Evolutionary conservation across 2,329 filamentous ascomycete genomes (phyloP), one percentile per base, ranked within the genome.

Genomic region (Massarina eburnea): DNA sequence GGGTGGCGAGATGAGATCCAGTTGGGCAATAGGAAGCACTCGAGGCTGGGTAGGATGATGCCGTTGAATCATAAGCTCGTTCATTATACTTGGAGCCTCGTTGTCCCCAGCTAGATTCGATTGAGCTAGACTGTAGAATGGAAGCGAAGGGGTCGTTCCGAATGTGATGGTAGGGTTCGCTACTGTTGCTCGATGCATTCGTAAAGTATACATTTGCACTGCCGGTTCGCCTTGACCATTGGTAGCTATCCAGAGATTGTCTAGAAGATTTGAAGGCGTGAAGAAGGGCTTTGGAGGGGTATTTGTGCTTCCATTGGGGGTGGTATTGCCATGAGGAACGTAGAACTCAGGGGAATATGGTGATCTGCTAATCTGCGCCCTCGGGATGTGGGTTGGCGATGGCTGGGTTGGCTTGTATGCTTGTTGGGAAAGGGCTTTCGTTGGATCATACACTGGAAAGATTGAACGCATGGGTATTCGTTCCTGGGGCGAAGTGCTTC

Each of bases 361-460:
- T 26, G 81, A 80, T 42, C 85, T 75, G 67, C 83, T 88, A 61
- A 88, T 85, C 46, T 84, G 79, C 14, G 80, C 78, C 27, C 77
- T 75, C 4, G 85, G 84, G 39, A 89, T 80, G 24, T 81, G 77
- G 1, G 80, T 80, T 10, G 86, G 84, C 48, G 80, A 83, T 43
- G 78, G 71, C 62, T 86, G 82, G 0, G 81, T 84, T 2, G 87
- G 86, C 39, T 80, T 86, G 70, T 91, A 91, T 37, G 81, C 71
- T 61, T 91, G 88, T 46, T 83, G 80, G 44, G 82, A 76, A 3
- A 89, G 77, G 4, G 86, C 76, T 19, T 89, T 64, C 1, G 78
- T 79, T 3, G 83, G 84, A 59, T 91, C 84, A 62, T 90, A 91
- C 22, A 80, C 78, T 7, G 88, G 88, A 58, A 91, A 91, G 58